These are phyloP conservation scores for Chrysoporthe deuterocubensis DNA, from an alignment of 2,329 filamentous ascomycete species.

Conservation along the genomic window DNA sequence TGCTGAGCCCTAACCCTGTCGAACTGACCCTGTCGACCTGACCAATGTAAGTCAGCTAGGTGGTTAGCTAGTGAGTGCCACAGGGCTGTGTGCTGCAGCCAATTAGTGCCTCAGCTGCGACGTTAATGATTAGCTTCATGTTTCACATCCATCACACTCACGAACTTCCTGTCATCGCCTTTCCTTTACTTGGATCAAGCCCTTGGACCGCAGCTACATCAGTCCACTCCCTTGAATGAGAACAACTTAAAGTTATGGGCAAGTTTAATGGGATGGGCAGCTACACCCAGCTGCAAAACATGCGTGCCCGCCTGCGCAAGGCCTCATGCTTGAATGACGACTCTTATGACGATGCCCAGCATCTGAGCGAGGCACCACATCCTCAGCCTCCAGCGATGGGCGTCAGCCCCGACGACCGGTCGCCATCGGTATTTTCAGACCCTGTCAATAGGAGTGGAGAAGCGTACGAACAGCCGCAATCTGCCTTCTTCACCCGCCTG, in stretches of 20 bases:
- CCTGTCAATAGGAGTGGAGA: not conserved
- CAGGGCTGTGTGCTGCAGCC: not conserved
- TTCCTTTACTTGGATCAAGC: not conserved
- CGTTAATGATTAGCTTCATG: not conserved
- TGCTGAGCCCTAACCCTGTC: not conserved
- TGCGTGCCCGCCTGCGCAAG: constrained; percentile 25
- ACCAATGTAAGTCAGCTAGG: not conserved
- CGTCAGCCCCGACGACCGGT: not conserved
- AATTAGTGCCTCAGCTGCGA: not conserved
- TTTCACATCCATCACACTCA: not conserved
- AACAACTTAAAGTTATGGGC: no score
- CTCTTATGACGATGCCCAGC: constrained; percentile 2
- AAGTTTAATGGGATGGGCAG: constrained; percentile 11
- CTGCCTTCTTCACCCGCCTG: constrained; percentile 31
- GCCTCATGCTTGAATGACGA: constrained; percentile 22
- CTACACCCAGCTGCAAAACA: constrained; percentile 18
- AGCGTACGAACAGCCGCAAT: constrained; percentile 26
- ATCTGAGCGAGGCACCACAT: not conserved
- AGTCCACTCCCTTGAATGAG: no score
- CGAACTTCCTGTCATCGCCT: not conserved
- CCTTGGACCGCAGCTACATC: not conserved
- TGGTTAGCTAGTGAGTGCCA: not conserved
- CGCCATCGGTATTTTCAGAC: not conserved
- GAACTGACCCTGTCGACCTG: not conserved
- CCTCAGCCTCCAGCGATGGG: not conserved